Evolutionary conservation across 352 stramenopile species (phyloP), one percentile per base, ranked within the genome.

Genomic region (Phytophthora parvispora): DNA sequence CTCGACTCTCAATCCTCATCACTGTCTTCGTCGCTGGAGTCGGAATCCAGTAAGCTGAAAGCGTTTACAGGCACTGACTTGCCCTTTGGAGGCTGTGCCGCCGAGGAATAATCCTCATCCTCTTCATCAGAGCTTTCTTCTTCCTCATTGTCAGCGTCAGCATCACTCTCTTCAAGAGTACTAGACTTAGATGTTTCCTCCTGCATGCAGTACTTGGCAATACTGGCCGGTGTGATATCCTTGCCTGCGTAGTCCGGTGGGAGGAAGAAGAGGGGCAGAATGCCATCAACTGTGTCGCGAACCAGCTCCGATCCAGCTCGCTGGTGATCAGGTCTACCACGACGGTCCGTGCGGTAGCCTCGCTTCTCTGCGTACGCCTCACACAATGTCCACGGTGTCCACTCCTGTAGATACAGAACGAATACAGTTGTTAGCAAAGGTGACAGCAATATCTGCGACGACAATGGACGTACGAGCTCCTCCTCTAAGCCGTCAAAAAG

Each of bases 281-380:
- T 94, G 28, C 86, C 88, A 69, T 95, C 88, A 34, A 94, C 83
- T 3, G 86, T 92, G 51, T 95, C 88, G 24, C 88, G 86, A 38
- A 95, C 83, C n/a, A 95, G 67, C 66, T 95, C 88, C 16, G 86
- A 80, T 53, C 88, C 89, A 48, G 89, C 89, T 38, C 89, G 89
- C 54, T 96, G 89, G 62, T 94, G 87, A 55, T 96, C 89, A 4
- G 87, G 89, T 29, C 89, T 87, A 29, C 89, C 89, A 31, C 85
- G 85, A 24, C 86, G 86, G 29, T 94, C 89, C 3, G 89, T 93
- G 28, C 87, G 87, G 56, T 94, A 96, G 1, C 89, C 86, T 24
- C 89, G 85, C 72, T 95, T 93, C 54, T 92, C 84, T 13, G 89
- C 89, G 59, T 96, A 96, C 15, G 89, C 87, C 75, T 96, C 89